A percentile compares a stretch with the other conserved stretches of the same genome.
These are phyloP conservation scores for Antrodiella citrinella DNA, from an alignment of 768 basidiomycete species.

Conservation along the genomic window DNA sequence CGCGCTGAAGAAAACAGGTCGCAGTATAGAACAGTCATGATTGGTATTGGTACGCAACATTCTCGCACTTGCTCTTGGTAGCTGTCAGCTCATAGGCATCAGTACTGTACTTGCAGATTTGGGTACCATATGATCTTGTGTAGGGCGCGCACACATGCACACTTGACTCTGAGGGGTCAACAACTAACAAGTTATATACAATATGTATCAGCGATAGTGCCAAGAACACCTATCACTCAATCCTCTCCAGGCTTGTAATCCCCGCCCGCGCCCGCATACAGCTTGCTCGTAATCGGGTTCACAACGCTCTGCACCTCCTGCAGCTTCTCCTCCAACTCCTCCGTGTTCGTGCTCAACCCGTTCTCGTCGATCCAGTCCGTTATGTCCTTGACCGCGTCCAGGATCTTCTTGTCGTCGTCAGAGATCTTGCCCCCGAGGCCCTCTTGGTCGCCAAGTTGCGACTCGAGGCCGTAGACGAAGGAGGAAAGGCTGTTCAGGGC, in stretches of 20 bases:
- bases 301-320: constrained; percentile 60
- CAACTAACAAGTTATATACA: constrained; percentile 10
- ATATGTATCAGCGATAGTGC: constrained; percentile 82
- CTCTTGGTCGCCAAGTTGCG: constrained; percentile 76
- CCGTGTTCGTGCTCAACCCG: constrained; percentile 66
- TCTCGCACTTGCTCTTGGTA: constrained; percentile 4
- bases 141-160: constrained; percentile 55
- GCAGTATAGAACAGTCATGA: constrained; percentile 88
- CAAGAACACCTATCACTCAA: constrained; percentile 91
- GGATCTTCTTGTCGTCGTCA: constrained; percentile 75
- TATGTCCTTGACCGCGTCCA: constrained; percentile 77
- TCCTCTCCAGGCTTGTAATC: constrained; percentile 27
- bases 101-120: constrained; percentile 54
- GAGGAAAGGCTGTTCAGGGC: constrained; percentile 76
- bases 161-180: not conserved
- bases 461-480: constrained; percentile 82
- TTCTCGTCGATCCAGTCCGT: constrained; percentile 90
- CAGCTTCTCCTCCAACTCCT: constrained; percentile 88
- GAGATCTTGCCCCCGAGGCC: constrained; percentile 86
- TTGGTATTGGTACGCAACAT: constrained; percentile 69
- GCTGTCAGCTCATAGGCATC: constrained; percentile 12
- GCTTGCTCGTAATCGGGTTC: constrained; percentile 79
- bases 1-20: constrained; percentile 39
- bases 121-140: constrained; percentile 93
- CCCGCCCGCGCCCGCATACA: constrained; percentile 42